A percentile compares a stretch with the other conserved stretches of the same genome.
Conservation (phyloP, 1,284 basidiomycete species). For the Exobasidium cylindrosporum region DNA sequence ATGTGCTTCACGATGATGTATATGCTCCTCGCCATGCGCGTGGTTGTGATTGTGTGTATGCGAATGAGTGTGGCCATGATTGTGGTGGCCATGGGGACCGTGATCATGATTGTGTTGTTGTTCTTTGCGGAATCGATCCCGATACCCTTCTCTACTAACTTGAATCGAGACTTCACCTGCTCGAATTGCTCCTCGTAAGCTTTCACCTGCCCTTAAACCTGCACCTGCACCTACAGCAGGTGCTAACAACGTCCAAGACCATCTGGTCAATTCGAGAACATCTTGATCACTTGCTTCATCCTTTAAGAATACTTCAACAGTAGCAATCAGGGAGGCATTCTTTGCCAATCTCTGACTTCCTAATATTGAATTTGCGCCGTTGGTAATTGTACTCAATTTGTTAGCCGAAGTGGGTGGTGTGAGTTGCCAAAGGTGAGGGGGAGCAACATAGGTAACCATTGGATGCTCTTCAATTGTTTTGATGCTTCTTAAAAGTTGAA, state of each 20-base stretch:
- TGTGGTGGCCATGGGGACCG: constrained; percentile 16
- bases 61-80: constrained; percentile 22
- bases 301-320: constrained; percentile 36
- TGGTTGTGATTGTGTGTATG: constrained; percentile 19
- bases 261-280: constrained; percentile 43
- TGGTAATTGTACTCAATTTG: background rate
- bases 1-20: constrained; percentile 22
- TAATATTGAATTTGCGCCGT: background rate
- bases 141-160: constrained; percentile 35
- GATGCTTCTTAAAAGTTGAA: constrained; percentile 34
- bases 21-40: constrained; percentile 18
- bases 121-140: constrained; percentile 2
- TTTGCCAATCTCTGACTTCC: constrained; percentile 23
- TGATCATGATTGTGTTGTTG: constrained; percentile 11
- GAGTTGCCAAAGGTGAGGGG: constrained; percentile 50
- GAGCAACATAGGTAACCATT: constrained; percentile 35
- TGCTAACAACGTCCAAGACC: constrained; percentile 45
- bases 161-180: constrained; percentile 49
- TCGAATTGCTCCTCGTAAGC: constrained; percentile 35
- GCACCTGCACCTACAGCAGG: constrained; percentile 39
- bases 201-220: constrained; percentile 40
- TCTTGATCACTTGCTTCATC: constrained; percentile 36
- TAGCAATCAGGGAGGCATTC: constrained; percentile 40
- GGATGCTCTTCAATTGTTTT: constrained; percentile 42
- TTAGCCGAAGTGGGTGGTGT: constrained; percentile 42